A percentile compares a stretch with the other conserved stretches of the same genome.
Evolutionary conservation across 768 basidiomycete species (phyloP).

Genomic region (Pulveroboletus sp.): DNA sequence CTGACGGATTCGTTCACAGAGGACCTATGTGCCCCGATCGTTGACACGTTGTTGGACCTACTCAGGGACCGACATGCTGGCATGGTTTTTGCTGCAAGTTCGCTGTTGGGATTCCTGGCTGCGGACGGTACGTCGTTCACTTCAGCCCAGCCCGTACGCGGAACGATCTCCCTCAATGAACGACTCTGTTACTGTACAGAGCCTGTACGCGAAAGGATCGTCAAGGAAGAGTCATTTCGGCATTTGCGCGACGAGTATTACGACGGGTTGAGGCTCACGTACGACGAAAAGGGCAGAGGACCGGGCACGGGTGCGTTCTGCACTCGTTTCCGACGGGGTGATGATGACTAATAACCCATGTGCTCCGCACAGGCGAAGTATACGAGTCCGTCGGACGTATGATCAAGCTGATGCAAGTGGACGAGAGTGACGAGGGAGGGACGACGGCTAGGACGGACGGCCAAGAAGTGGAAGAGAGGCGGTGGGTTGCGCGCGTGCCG

Average conservation of each 20-base stretch:
- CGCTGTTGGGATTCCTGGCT: conserved; percentile 9
- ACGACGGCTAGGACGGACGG: background rate
- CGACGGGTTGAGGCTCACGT: conserved; percentile 11
- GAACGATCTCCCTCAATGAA: background rate
- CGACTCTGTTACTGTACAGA: background rate
- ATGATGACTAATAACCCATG: too few relatives aligned
- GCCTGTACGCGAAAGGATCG: conserved; percentile 14
- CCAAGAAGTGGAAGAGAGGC: background rate
- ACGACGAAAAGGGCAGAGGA: conserved; percentile 10
- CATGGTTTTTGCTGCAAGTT: conserved; percentile 16
- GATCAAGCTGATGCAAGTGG: conserved; percentile 19
- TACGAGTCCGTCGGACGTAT: conserved; percentile 18
- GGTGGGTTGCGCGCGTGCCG: too few relatives aligned
- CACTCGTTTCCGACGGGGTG: too few relatives aligned
- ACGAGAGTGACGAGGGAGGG: background rate
- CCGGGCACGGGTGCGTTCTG: conserved; percentile 11
- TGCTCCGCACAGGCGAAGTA: conserved; percentile 17
- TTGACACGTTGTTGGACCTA: conserved; percentile 10
- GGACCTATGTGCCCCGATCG: conserved; percentile 4
- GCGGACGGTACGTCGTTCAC: conserved; percentile 10
- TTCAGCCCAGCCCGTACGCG: too few relatives aligned
- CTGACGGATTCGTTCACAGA: conserved; percentile 3
- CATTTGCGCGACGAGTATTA: conserved; percentile 19
- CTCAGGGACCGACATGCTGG: conserved; percentile 15
- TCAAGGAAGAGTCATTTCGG: conserved; percentile 13